phyloP scores from a whole-genome alignment of 345 rosid species.

The Eucalyptus curtisii region DNA sequence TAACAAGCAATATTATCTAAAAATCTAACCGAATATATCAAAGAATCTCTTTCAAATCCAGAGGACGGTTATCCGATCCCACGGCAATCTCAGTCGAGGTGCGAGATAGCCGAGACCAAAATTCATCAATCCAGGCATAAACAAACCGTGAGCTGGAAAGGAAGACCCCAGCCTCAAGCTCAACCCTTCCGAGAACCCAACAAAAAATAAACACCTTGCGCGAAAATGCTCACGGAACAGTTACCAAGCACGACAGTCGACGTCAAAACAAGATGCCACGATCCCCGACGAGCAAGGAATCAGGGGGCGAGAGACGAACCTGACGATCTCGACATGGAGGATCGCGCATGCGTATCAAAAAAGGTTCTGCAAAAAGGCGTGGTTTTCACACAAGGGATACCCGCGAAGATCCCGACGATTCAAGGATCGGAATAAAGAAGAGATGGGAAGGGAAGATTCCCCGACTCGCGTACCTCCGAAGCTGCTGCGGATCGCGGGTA shows the following conservation, averaged over 20 bases:
- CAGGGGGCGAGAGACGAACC: no score
- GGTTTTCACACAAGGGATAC: background rate
- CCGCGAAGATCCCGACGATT: background rate
- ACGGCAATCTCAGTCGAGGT: background rate
- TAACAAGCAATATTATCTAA: no score
- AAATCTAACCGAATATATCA: no score
- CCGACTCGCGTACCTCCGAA: background rate
- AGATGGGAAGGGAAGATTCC: background rate
- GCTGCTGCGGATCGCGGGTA: background rate
- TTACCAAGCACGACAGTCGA: background rate
- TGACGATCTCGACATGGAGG: constrained; percentile 40
- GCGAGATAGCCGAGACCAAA: background rate
- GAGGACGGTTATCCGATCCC: background rate
- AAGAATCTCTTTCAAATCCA: background rate
- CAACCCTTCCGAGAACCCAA: background rate
- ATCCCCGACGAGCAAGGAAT: no score
- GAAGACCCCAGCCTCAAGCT: background rate
- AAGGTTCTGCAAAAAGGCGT: background rate
- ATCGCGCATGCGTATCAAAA: background rate
- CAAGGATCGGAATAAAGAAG: background rate
- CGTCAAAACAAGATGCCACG: background rate
- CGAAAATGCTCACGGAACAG: background rate
- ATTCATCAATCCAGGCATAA: background rate
- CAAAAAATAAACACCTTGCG: background rate
- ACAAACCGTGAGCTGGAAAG: background rate